These are phyloP conservation scores for Apiospora marii DNA, from an alignment of 2,329 filamentous ascomycete genomes.

Conservation along the genomic window DNA sequence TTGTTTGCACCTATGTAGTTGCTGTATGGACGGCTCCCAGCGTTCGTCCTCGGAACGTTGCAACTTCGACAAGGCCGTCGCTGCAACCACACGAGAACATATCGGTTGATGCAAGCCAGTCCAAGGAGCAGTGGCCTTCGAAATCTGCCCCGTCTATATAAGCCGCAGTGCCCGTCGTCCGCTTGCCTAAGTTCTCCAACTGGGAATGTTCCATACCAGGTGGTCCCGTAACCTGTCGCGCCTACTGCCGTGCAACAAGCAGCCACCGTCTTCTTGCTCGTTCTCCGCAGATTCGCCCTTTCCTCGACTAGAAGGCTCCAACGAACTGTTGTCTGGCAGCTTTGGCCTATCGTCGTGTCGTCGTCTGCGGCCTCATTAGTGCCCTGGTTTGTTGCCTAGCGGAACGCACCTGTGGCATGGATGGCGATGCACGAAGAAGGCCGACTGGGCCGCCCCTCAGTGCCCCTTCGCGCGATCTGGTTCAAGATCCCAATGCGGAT, in stretches of 20 bases:
- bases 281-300: background rate
- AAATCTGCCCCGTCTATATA: background rate
- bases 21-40: background rate
- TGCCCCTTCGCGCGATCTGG: slow-evolving; percentile 62
- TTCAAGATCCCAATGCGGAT: slow-evolving; percentile 57
- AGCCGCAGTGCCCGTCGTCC: background rate
- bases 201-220: background rate
- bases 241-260: background rate
- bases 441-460: slow-evolving; percentile 76
- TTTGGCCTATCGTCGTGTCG: background rate
- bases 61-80: background rate
- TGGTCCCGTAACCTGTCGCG: background rate
- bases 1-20: background rate
- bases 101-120: background rate
- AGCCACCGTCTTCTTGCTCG: background rate
- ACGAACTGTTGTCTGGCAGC: background rate
- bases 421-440: slow-evolving; percentile 75
- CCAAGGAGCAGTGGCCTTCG: background rate
- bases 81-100: background rate
- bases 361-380: background rate
- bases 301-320: background rate
- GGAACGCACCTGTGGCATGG: slow-evolving; percentile 68
- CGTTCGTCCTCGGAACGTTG: background rate
- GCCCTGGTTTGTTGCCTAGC: slow-evolving; percentile 40
- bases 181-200: background rate